Evolutionary conservation across 352 stramenopile genomes (phyloP).

Genomic region (Phytophthora rubi): DNA sequence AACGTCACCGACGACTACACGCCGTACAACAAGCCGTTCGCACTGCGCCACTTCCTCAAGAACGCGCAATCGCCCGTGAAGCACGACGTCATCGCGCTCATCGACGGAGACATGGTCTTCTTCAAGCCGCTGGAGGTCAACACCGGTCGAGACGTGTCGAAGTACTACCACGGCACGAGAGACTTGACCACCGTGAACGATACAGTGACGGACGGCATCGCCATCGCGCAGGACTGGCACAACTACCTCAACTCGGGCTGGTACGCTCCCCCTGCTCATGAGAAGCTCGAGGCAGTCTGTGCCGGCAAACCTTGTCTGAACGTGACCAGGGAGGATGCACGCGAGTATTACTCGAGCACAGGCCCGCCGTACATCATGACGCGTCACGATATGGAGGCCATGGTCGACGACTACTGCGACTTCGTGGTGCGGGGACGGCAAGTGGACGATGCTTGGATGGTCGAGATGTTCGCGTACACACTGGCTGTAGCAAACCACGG

Average conservation of each 20-base stretch:
- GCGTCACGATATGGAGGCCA: conserved; percentile 43
- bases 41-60: conserved; percentile 55
- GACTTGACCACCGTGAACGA: conserved; percentile 44
- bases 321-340: conserved; percentile 41
- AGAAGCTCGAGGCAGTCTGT: conserved; percentile 48
- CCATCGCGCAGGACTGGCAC: conserved; percentile 58
- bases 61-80: conserved; percentile 50
- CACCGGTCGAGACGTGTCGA: conserved; percentile 44
- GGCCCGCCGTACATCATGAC: conserved; percentile 73
- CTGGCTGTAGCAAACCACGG: conserved; percentile 54
- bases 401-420: conserved; percentile 62
- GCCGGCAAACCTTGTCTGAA: conserved; percentile 37
- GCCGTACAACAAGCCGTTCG: conserved; percentile 66
- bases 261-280: conserved; percentile 33
- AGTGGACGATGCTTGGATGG: conserved; percentile 51
- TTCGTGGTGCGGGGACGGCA: conserved; percentile 53
- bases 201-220: conserved; percentile 45
- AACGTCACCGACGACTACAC: conserved; percentile 53
- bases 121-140: conserved; percentile 52
- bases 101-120: conserved; percentile 55
- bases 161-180: conserved; percentile 50
- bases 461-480: conserved; percentile 65
- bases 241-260: conserved; percentile 50
- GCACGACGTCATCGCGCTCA: conserved; percentile 45
- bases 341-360: conserved; percentile 53